Percentiles rank a stretch among this genome's conserved stretches.
phyloP scores from a whole-genome alignment of 306 rosid species.

The Begonia masoniana region DNA sequence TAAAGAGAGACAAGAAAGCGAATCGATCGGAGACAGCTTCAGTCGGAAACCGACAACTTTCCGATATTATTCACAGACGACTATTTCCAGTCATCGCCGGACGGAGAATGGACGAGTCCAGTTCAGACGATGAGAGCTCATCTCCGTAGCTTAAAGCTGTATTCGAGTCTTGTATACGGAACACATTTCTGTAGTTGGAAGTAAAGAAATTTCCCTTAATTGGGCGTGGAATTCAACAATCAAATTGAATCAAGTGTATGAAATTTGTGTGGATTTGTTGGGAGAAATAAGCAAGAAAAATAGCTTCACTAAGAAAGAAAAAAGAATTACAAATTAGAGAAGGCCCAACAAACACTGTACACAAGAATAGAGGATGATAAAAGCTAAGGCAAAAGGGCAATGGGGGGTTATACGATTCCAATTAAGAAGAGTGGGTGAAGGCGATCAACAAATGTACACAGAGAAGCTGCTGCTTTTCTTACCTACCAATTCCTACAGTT shows the following conservation, averaged over 20 bases:
- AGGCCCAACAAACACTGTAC: slow-evolving; percentile 5
- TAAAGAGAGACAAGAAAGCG: slow-evolving; percentile 29
- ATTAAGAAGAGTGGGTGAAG: neutral
- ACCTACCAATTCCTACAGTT: slow-evolving; percentile 17
- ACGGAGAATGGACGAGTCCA: slow-evolving; percentile 36
- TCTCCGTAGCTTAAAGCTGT: slow-evolving; percentile 21
- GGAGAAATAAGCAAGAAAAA: no score
- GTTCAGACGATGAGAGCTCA: slow-evolving; percentile 49
- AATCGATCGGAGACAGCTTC: slow-evolving; percentile 14
- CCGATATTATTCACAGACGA: slow-evolving; percentile 26
- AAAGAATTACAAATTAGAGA: neutral
- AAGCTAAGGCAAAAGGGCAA: neutral
- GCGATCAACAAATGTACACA: slow-evolving; percentile 9
- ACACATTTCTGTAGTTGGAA: no score
- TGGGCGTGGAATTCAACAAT: no score
- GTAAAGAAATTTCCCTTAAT: no score
- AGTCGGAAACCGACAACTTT: neutral
- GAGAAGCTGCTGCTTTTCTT: slow-evolving; percentile 5
- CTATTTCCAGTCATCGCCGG: slow-evolving; percentile 68
- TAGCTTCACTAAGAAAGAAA: slow-evolving; percentile 1
- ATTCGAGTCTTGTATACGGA: neutral
- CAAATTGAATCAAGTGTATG: no score
- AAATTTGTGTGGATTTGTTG: no score
- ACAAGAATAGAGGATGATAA: slow-evolving; percentile 1
- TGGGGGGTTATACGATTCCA: slow-evolving; percentile 20